phyloP scores from a whole-genome alignment of 2,329 filamentous ascomycete species.

The Fusarium oligoseptatum region DNA sequence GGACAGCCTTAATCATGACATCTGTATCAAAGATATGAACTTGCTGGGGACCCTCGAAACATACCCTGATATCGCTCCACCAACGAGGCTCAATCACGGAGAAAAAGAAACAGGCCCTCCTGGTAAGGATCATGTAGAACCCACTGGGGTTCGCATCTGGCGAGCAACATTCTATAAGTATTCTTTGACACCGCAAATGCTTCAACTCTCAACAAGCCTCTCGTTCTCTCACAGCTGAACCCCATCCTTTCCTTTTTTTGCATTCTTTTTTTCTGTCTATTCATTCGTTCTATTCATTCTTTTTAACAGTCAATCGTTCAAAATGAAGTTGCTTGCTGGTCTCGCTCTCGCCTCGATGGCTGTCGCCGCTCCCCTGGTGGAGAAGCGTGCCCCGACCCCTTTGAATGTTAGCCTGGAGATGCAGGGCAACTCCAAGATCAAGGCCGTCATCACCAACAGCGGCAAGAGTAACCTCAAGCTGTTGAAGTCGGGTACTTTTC shows the following conservation, averaged over 20 bases:
- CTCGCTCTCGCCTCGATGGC: conserved; percentile 45
- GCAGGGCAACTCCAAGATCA: conserved; percentile 65
- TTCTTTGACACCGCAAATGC: conserved; percentile 10
- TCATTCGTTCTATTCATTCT: conserved; percentile 13
- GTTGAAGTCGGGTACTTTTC: conserved; percentile 66
- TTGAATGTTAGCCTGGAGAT: conserved; percentile 62
- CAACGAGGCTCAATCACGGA: conserved; percentile 1
- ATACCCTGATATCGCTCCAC: conserved; percentile 25
- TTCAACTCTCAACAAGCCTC: conserved; percentile 12
- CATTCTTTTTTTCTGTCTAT: conserved; percentile 10
- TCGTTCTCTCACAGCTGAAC: conserved; percentile 2
- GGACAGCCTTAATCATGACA: not conserved
- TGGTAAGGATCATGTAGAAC: conserved; percentile 7
- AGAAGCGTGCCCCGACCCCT: conserved; percentile 54
- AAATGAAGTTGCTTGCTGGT: conserved; percentile 47
- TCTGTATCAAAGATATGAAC: conserved; percentile 28
- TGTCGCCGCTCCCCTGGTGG: conserved; percentile 40
- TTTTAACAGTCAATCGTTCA: conserved; percentile 32
- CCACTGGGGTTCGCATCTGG: conserved; percentile 10
- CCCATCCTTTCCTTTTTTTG: conserved; percentile 17
- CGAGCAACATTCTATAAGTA: conserved; percentile 27
- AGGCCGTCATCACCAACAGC: conserved; percentile 67
- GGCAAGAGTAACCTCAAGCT: conserved; percentile 63
- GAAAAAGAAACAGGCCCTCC: conserved; percentile 7
- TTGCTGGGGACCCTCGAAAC: conserved; percentile 15